Conservation (phyloP, 768 basidiomycete genomes). For the Rhizopogon sp. region DNA sequence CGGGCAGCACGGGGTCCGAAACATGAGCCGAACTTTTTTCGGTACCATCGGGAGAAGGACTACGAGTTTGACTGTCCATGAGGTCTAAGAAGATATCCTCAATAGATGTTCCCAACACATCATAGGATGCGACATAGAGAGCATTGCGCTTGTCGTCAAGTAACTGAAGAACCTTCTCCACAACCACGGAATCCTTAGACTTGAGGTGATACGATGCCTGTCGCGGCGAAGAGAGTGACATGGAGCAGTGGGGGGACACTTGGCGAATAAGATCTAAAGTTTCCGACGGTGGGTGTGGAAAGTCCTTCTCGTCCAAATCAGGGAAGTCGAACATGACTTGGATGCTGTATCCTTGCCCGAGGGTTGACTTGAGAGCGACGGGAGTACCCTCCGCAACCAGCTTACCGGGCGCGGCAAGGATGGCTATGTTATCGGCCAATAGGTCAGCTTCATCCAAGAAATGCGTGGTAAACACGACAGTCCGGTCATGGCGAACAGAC, state of each 20-base stretch:
- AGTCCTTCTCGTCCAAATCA: conserved; percentile 25
- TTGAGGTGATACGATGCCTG: conserved; percentile 54
- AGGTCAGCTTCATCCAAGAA: conserved; percentile 80
- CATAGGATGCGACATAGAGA: conserved; percentile 47
- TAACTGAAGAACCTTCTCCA: conserved; percentile 51
- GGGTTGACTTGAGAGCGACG: conserved; percentile 62
- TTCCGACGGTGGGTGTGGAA: conserved; percentile 12
- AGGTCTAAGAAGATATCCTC: conserved; percentile 79
- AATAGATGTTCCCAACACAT: conserved; percentile 68
- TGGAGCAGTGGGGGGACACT: conserved; percentile 41
- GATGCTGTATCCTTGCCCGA: conserved; percentile 71
- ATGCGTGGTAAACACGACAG: conserved; percentile 77
- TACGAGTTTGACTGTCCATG: conserved; percentile 40
- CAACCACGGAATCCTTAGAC: conserved; percentile 48
- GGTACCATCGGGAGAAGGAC: conserved; percentile 19
- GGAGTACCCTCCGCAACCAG: conserved; percentile 71
- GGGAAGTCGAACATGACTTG: conserved; percentile 42
- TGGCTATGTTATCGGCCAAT: conserved; percentile 70
- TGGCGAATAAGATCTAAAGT: conserved; percentile 39
- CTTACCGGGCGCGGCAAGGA: conserved; percentile 71
- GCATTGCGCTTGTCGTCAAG: conserved; percentile 41
- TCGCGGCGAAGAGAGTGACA: conserved; percentile 37
- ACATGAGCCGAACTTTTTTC: conserved; percentile 9
- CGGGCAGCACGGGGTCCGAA: not conserved
- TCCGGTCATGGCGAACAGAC: conserved; percentile 57